Evolutionary conservation across 352 stramenopile genomes (phyloP).

Genomic region (Pythium dissotocum): DNA sequence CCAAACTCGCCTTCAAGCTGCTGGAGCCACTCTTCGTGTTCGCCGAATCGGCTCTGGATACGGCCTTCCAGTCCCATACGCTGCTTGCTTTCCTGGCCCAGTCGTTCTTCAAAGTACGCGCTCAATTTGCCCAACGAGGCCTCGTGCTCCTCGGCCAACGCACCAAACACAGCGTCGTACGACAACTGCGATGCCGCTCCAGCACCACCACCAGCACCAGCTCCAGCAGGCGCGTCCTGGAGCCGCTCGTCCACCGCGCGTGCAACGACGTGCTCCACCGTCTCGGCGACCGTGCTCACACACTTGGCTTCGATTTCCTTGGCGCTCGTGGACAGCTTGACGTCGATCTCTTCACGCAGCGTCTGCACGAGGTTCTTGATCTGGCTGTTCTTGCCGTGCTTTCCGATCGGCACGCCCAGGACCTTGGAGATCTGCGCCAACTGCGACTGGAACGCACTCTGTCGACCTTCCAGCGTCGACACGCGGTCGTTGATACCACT

Average conservation of each 20-base stretch:
- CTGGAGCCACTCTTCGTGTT: slow-evolving; percentile 82
- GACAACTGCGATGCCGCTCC: slow-evolving; percentile 28
- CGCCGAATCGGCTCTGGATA: slow-evolving; percentile 52
- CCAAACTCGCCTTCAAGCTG: slow-evolving; percentile 73
- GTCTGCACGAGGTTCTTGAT: slow-evolving; percentile 77
- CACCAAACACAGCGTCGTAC: slow-evolving; percentile 51
- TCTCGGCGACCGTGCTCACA: slow-evolving; percentile 27
- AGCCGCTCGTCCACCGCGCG: slow-evolving; percentile 22
- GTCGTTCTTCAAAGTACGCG: slow-evolving; percentile 60
- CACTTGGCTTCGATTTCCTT: slow-evolving; percentile 41
- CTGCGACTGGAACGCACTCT: slow-evolving; percentile 83
- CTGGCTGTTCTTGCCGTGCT: slow-evolving; percentile 65
- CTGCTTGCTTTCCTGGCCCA: slow-evolving; percentile 64
- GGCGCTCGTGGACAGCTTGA: slow-evolving; percentile 45
- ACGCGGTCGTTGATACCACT: slow-evolving; percentile 70
- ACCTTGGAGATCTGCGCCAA: slow-evolving; percentile 77
- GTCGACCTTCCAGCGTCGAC: slow-evolving; percentile 72
- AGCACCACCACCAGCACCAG: not conserved
- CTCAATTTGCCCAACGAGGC: slow-evolving; percentile 69
- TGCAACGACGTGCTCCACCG: slow-evolving; percentile 23
- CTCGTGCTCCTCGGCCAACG: slow-evolving; percentile 69
- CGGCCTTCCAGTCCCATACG: slow-evolving; percentile 58
- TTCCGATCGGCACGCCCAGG: slow-evolving; percentile 61
- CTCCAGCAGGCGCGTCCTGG: slow-evolving; percentile 4
- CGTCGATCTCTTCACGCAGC: slow-evolving; percentile 68